Conservation (phyloP, 2,329 filamentous ascomycete genomes). For the Grosmannia huntii region DNA sequence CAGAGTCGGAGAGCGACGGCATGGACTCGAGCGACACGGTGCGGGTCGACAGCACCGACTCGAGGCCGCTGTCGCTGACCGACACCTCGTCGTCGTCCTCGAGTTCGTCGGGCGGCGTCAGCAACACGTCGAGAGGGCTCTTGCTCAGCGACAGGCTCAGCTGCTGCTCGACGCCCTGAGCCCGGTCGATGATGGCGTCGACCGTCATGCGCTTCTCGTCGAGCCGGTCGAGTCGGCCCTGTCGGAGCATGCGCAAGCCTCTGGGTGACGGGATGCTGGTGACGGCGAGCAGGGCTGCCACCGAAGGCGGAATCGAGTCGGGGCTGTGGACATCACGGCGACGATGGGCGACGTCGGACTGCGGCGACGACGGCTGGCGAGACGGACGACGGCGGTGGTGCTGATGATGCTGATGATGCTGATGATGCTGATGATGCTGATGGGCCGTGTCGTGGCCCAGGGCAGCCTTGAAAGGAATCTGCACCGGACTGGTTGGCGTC, state of each 20-base stretch:
- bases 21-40: conserved; percentile 49
- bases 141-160: conserved; percentile 40
- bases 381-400: neutral
- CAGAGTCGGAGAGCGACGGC: conserved; percentile 44
- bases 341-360: conserved; percentile 15
- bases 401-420: too few species aligned
- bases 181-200: conserved; percentile 41
- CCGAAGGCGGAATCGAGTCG: conserved; percentile 43
- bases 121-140: conserved; percentile 44
- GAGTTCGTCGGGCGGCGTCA: conserved; percentile 47
- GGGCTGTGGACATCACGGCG: conserved; percentile 30
- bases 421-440: conserved; percentile 23
- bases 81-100: conserved; percentile 27
- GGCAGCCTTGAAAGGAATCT: conserved; percentile 36
- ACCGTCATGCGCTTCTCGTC: conserved; percentile 34
- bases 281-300: conserved; percentile 47
- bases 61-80: conserved; percentile 37
- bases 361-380: neutral
- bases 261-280: conserved; percentile 44
- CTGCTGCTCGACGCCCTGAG: conserved; percentile 44
- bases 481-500: conserved; percentile 37
- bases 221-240: neutral
- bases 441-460: conserved; percentile 22
- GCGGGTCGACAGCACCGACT: conserved; percentile 37
- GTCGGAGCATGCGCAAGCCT: conserved; percentile 14